Conservation (phyloP, 1,139 yeast genomes). For the Zhuliangozyma blackwelliae region DNA sequence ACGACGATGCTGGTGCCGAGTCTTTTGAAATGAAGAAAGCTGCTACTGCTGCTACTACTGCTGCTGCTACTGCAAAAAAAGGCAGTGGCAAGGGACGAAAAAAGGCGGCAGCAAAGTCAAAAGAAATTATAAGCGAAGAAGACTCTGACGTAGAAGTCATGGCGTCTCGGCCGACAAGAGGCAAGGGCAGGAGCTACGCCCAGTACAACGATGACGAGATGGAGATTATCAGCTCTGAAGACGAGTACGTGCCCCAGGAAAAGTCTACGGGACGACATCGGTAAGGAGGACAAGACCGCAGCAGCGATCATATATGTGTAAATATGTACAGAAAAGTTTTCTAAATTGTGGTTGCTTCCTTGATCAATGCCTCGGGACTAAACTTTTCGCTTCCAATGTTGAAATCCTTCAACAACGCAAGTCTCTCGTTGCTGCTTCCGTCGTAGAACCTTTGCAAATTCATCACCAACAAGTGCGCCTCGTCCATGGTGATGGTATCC, state of each 20-base stretch:
- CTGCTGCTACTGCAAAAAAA: constrained; percentile 23
- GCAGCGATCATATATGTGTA: not conserved
- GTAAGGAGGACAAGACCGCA: not conserved
- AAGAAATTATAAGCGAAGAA: constrained; percentile 5
- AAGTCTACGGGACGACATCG: not conserved
- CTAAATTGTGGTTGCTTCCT: constrained; percentile 62
- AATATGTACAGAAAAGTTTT: constrained; percentile 2
- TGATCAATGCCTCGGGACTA: constrained; percentile 60
- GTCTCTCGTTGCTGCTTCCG: constrained; percentile 39
- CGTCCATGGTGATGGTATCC: constrained; percentile 62
- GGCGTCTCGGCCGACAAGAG: constrained; percentile 3
- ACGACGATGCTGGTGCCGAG: not conserved
- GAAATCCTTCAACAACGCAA: constrained; percentile 61
- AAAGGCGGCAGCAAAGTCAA: constrained; percentile 1
- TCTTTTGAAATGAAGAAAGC: constrained; percentile 2
- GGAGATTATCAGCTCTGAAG: constrained; percentile 11
- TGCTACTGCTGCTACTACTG: not conserved
- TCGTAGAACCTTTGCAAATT: constrained; percentile 90
- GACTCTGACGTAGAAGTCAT: constrained; percentile 11
- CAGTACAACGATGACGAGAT: constrained; percentile 5
- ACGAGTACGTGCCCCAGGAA: constrained; percentile 9
- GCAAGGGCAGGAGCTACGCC: not conserved
- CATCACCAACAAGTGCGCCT: constrained; percentile 73
- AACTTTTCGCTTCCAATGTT: constrained; percentile 65
- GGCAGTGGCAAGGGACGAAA: constrained; percentile 10